phyloP scores from a whole-genome alignment of 2,329 filamentous ascomycete genomes.

The Fusarium coicis region DNA sequence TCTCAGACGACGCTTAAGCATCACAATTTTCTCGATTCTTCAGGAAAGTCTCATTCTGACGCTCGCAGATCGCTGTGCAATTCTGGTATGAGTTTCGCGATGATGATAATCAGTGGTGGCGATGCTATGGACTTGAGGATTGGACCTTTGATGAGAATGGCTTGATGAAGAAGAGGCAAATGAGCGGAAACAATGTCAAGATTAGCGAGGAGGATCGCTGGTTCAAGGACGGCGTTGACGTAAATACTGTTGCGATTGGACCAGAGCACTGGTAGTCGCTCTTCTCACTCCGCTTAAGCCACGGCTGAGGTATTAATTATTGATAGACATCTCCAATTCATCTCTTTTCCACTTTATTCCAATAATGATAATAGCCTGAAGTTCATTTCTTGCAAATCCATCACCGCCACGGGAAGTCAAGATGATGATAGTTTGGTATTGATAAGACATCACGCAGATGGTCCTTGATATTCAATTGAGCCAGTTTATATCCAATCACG shows the following conservation, averaged over 20 bases:
- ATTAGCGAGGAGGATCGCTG: constrained; percentile 72
- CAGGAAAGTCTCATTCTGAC: neutral
- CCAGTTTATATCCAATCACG: neutral
- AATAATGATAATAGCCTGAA: neutral
- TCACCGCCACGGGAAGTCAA: neutral
- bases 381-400: neutral
- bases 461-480: neutral
- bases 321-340: neutral
- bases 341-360: rapidly evolving
- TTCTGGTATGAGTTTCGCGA: constrained; percentile 92
- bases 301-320: neutral
- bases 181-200: constrained; percentile 79
- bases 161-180: constrained; percentile 77
- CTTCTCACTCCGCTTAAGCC: neutral
- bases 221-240: constrained; percentile 76
- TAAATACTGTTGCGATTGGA: constrained; percentile 71
- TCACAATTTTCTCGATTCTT: rapidly evolving
- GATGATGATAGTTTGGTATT: neutral
- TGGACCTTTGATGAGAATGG: constrained; percentile 80
- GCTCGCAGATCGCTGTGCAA: constrained; percentile 77
- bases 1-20: rapidly evolving
- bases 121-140: constrained; percentile 86
- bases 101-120: constrained; percentile 78
- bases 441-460: neutral
- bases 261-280: constrained; percentile 24